Base-by-base conservation (phyloP, 139 green algal genomes). In the Tetraselmis chui region DNA sequence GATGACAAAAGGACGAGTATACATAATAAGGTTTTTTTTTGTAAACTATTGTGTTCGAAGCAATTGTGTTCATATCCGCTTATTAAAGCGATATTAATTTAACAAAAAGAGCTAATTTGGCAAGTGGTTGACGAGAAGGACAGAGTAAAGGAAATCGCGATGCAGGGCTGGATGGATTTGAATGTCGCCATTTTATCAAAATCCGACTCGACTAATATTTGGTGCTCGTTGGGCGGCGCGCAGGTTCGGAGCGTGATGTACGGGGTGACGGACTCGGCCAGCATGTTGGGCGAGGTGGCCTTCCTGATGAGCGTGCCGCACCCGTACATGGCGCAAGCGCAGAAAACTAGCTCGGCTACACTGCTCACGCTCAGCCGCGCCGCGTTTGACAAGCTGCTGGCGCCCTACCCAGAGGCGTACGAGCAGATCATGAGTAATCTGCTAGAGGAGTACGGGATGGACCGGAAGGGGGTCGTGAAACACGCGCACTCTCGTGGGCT, bases 281-380 rank as follows among this genome's bases (percentile, higher is more conserved):
- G 45, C 45, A 76, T 84, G 24, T 28, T 30, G 75, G 79, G 83
- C 28, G 82, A 86, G 32, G 78, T 86, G 76, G 78, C 85, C 11
- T 88, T 88, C 79, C 87, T 88, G 26, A 88, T 88, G 82, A 77
- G 81, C 31, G 80, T 88, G 25, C 78, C 85, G 23, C 82, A 88
- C 30, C 85, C 85, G 29, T 59, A 84, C 28, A 84, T 79, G 1
- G 76, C 84, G 59, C 76, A 81, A 79, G 29, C 45, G 11, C 45
- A 67, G 11, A 18, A 67, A 18, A 79, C 29, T 25, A 79, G 29
- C 76, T 79, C 76, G 11, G 22, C 29, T 25, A 79, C 25, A 5
- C 32, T 81, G 0, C 28, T 30, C 2, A n/a, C 18, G 30, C 29
- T 0, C 83, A 86, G 45, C 45, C 45, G 45, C 76, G 83, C 26